These are phyloP conservation scores for Cutaneotrichosporon cutaneum DNA, from an alignment of 1,284 basidiomycete genomes.

Conservation along the genomic window DNA sequence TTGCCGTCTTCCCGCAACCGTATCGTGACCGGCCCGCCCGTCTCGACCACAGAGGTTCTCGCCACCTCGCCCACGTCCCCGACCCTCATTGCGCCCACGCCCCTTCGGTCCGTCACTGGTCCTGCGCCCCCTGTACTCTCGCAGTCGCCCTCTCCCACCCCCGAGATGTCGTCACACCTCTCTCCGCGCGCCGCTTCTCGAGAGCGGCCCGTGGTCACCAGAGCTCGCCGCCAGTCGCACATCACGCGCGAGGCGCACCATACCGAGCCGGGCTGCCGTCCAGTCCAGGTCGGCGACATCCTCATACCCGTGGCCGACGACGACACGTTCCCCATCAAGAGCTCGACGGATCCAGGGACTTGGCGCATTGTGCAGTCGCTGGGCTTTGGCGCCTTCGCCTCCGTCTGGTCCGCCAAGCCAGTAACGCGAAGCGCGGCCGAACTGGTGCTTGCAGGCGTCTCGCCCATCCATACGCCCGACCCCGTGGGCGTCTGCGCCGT, in stretches of 20 bases:
- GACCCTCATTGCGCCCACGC: constrained; percentile 9
- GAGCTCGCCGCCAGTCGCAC: neutral
- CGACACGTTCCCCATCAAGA: constrained; percentile 17
- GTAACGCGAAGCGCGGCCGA: constrained; percentile 23
- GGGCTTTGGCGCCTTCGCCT: constrained; percentile 72
- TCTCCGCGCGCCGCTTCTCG: neutral
- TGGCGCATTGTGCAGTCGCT: constrained; percentile 60
- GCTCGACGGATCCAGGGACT: constrained; percentile 17
- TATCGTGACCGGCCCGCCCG: constrained; percentile 18
- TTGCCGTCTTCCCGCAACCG: constrained; percentile 17
- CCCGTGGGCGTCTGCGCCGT: constrained; percentile 60
- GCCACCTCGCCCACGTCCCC: constrained; percentile 12
- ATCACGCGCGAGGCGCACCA: constrained; percentile 22
- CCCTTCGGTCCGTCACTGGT: constrained; percentile 19
- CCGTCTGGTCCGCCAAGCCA: constrained; percentile 70
- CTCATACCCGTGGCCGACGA: constrained; percentile 24
- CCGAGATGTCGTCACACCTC: neutral
- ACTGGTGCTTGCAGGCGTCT: neutral
- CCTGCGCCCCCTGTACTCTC: constrained; percentile 1
- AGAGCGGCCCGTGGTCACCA: neutral
- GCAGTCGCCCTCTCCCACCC: constrained; percentile 5
- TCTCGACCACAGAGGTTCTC: neutral
- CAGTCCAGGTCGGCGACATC: constrained; percentile 32
- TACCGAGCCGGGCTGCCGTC: constrained; percentile 18
- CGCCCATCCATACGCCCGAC: neutral